These are phyloP conservation scores for Hymenoscyphus linearis DNA, from an alignment of 2,329 filamentous ascomycete genomes.

Conservation along the genomic window DNA sequence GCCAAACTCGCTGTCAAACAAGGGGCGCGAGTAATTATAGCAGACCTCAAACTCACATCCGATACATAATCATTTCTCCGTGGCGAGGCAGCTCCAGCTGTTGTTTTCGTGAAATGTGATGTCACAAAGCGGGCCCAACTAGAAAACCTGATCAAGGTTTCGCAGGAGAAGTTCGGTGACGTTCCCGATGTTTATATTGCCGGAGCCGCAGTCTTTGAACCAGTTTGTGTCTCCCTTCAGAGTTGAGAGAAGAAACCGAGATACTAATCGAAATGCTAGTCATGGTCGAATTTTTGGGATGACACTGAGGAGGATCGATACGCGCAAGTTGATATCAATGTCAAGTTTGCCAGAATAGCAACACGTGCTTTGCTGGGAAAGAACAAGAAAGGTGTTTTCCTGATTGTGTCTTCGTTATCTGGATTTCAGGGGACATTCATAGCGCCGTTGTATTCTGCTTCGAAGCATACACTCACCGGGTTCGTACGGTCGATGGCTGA, in stretches of 20 bases:
- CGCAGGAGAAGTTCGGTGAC: slow-evolving; percentile 26
- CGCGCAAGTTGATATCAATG: slow-evolving; percentile 32
- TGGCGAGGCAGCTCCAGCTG: slow-evolving; percentile 9
- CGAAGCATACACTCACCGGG: slow-evolving; percentile 37
- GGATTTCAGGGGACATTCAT: slow-evolving; percentile 30
- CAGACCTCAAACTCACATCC: slow-evolving; percentile 31
- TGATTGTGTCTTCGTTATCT: slow-evolving; percentile 32
- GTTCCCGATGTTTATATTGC: slow-evolving; percentile 36
- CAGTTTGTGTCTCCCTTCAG: slow-evolving; percentile 16
- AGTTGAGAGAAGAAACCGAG: neutral
- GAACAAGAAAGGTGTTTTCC: slow-evolving; percentile 34
- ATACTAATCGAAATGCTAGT: slow-evolving; percentile 5
- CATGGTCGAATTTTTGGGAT: slow-evolving; percentile 34
- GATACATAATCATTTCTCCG: slow-evolving; percentile 29
- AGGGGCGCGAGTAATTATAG: slow-evolving; percentile 32
- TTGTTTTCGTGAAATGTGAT: slow-evolving; percentile 32
- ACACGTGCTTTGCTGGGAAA: slow-evolving; percentile 29
- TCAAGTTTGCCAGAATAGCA: slow-evolving; percentile 36
- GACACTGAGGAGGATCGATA: slow-evolving; percentile 34
- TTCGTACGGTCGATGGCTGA: slow-evolving; percentile 34
- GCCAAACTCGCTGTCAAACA: slow-evolving; percentile 9
- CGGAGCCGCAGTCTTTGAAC: slow-evolving; percentile 37
- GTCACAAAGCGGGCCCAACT: slow-evolving; percentile 32
- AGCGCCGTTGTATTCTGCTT: slow-evolving; percentile 33
- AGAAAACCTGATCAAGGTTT: slow-evolving; percentile 25